Base-by-base conservation (phyloP, 257 asterid genomes). In the Striga asiatica region DNA sequence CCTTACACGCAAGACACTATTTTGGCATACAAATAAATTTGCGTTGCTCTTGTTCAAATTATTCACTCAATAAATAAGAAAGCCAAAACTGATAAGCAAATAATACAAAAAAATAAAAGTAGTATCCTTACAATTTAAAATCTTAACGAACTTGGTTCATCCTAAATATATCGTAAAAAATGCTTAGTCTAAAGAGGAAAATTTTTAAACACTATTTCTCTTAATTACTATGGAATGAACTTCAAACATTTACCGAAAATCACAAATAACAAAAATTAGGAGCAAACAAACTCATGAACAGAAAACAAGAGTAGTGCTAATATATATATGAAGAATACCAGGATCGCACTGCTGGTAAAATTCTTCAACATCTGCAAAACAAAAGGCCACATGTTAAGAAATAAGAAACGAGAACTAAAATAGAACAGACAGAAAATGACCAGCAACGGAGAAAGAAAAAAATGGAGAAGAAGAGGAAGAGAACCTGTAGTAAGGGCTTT, bases 321-420 rank as follows among this genome's bases (percentile, higher is more conserved):
- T 7, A 42, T 12, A 37, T 9, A 38, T 19, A 50, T 11, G 8
- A 13, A 50, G 54, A 16, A 38, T 66, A 78, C 89, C 83, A 52
- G 91, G 91, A 72, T 81, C 86, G 50, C 83, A 77, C 75, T 62
- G 79, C 65, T 69, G 83, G 69, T 60, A 78, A 54, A 81, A 78
- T 43, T 81, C 85, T 31, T 81, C 83, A 58, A 69, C 78, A 62
- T 81, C 91, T 81, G 80, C 61, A 64, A 67, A 49, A 47, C 38
- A 19, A 34, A 67, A 58, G 14, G 48, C 22, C 38, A 7, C 50
- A 41, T 57, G 58, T 72, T 49, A 54, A 31, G 10, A 58, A 27
- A 60, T 2, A n/a, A 27, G 4, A 13, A 31, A 24, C 1, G 17
- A 18, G 48, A 16, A 48, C n/a, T n/a, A n/a, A n/a, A n/a, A n/a